These are phyloP conservation scores for Acanthamoeba healyi DNA, from an alignment of 208 protist species.

Conservation along the genomic window DNA sequence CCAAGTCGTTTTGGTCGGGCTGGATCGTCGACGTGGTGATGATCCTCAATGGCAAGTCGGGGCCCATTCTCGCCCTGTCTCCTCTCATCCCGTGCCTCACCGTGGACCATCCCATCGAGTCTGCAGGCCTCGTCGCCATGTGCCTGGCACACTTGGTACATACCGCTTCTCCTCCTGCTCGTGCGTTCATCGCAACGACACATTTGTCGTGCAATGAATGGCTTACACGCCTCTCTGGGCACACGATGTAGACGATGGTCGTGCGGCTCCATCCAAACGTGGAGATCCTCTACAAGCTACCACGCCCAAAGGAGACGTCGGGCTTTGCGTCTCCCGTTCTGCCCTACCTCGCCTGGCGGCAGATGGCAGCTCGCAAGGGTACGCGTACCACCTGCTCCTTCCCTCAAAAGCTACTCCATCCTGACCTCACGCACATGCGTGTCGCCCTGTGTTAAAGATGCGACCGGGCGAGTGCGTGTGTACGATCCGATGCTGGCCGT, in stretches of 20 bases:
- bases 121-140: constrained; percentile 34
- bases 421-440: background rate
- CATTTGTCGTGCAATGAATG: too few relatives aligned
- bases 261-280: constrained; percentile 34
- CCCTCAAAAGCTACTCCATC: too few relatives aligned
- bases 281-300: constrained; percentile 66
- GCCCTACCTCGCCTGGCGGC: constrained; percentile 64
- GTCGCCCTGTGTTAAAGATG: constrained; percentile 11
- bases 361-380: constrained; percentile 59
- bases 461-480: constrained; percentile 6
- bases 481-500: constrained; percentile 71
- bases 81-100: constrained; percentile 49
- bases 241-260: constrained; percentile 72
- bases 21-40: constrained; percentile 23
- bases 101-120: constrained; percentile 55
- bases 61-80: constrained; percentile 29
- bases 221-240: background rate
- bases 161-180: too few relatives aligned
- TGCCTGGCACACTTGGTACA: constrained; percentile 33
- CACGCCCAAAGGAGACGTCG: constrained; percentile 3
- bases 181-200: too few relatives aligned
- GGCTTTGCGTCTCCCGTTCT: background rate
- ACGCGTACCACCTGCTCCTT: too few relatives aligned
- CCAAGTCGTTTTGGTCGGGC: constrained; percentile 63
- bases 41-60: constrained; percentile 62